Conservation (phyloP, 495 filamentous ascomycete genomes). For the Cladorrhinum samala region DNA sequence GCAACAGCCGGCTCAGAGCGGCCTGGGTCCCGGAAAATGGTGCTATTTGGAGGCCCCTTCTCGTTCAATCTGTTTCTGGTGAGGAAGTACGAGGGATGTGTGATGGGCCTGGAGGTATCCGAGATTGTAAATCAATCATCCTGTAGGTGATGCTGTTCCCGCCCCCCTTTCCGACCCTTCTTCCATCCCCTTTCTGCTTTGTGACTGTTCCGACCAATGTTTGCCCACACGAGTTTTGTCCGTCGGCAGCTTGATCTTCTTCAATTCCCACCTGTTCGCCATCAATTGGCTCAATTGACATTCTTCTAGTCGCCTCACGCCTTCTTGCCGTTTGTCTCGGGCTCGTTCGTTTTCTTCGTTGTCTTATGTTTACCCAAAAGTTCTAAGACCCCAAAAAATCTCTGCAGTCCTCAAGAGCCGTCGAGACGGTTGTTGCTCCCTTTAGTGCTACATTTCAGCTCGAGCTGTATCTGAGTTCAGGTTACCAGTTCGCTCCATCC, state of each 20-base stretch:
- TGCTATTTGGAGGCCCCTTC: neutral
- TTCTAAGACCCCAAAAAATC: no score
- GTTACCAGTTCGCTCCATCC: neutral
- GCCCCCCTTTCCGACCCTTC: neutral
- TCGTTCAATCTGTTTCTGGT: no score
- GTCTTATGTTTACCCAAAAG: no score
- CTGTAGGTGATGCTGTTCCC: neutral
- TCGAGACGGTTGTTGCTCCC: no score
- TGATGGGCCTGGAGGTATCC: no score
- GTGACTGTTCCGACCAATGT: no score
- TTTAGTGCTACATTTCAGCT: neutral
- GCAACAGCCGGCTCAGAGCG: neutral
- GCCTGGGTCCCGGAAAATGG: neutral
- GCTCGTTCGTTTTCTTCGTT: neutral
- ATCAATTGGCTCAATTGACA: neutral
- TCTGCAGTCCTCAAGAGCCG: no score
- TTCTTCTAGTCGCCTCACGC: neutral
- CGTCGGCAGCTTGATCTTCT: no score
- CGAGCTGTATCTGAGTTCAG: neutral
- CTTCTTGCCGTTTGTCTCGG: neutral
- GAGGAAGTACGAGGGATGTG: no score
- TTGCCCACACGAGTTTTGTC: no score
- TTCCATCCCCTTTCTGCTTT: neutral
- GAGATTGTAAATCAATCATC: neutral
- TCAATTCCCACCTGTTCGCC: neutral